Base-by-base conservation (phyloP, 139 green algal genomes). In the Chlamydomonas eustigma region DNA sequence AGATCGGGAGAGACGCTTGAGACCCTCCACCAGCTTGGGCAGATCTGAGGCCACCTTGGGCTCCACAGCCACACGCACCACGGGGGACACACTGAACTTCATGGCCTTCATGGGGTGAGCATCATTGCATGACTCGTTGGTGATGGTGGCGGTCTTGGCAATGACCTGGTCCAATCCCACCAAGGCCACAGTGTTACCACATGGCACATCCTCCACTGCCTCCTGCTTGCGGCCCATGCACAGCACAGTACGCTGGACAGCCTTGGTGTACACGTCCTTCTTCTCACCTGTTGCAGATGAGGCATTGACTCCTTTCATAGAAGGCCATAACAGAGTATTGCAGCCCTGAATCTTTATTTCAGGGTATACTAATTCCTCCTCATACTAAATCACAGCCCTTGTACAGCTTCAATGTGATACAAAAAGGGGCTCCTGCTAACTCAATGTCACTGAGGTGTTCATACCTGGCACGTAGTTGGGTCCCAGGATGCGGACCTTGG, bases 181-280 rank as follows among this genome's bases (percentile, higher is more conserved):
- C 82, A 98, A 86, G 4, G 95, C 95, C 58, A 98, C 94, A 37
- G 95, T 99, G 93, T 99, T 99, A 74, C 94, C 95, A 84, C 93
- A 98, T 32, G 95, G 95, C 82, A 99, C 95, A 71, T 97, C 88
- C 91, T 99, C 95, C 3, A 99, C 95, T 6, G 95, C 93, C 83
- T 99, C 95, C 87, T 98, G 95, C 84, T 88, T 90, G 75, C 92
- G 88, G 81, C 95, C 95, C 95, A 99, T 99, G 93, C 95, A 98
- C 78, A 99, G 91, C 87, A 99, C 95, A 31, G 95, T 99, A 76
- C 95, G 93, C 95, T 99, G 95, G 81, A 99, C 92, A 33, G 90
- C 92, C 93, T 99, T 99, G 78, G 93, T 87, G 89, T 96, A 97
- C 80, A 99, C 91, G 82, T 99, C 95, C 93, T 99, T 99, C 95